These are phyloP conservation scores for Cryphonectria nitschkei DNA, from an alignment of 2,329 filamentous ascomycete genomes.

Conservation along the genomic window DNA sequence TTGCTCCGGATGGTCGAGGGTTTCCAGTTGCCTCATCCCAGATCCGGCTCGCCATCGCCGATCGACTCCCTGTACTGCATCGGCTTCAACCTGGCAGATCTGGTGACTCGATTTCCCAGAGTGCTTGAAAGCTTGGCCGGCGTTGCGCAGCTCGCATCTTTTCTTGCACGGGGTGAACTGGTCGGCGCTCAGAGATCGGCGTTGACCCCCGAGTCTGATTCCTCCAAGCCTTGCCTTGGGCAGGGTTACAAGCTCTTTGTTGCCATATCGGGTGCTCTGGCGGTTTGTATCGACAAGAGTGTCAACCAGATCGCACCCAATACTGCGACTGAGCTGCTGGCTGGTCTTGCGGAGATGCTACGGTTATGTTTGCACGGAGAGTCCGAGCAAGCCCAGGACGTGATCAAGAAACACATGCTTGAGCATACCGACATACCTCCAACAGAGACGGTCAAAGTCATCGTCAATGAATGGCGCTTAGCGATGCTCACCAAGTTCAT, in stretches of 20 bases:
- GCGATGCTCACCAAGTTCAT: slow-evolving; percentile 71
- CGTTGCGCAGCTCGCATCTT: slow-evolving; percentile 39
- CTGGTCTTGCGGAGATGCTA: slow-evolving; percentile 49
- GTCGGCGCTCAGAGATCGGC: slow-evolving; percentile 29
- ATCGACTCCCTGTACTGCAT: slow-evolving; percentile 50
- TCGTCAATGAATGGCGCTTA: slow-evolving; percentile 71
- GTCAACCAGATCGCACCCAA: slow-evolving; percentile 56
- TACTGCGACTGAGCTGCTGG: slow-evolving; percentile 44
- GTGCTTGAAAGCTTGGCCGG: slow-evolving; percentile 48
- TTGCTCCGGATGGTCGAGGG: slow-evolving; percentile 46
- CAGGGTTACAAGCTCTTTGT: slow-evolving; percentile 46
- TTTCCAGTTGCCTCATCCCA: slow-evolving; percentile 43
- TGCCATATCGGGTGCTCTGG: slow-evolving; percentile 47
- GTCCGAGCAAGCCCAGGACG: slow-evolving; percentile 41
- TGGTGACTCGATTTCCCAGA: slow-evolving; percentile 52
- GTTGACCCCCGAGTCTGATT: slow-evolving; percentile 31
- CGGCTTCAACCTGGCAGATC: slow-evolving; percentile 43
- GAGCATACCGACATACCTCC: slow-evolving; percentile 44
- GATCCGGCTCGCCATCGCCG: slow-evolving; percentile 28
- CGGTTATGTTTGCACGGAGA: slow-evolving; percentile 44
- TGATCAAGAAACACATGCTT: slow-evolving; percentile 39
- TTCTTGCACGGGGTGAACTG: slow-evolving; percentile 27
- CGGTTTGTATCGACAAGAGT: slow-evolving; percentile 57
- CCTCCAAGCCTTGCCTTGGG: slow-evolving; percentile 40
- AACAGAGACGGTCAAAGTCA: slow-evolving; percentile 50